These are phyloP conservation scores for Sarocladium kiliense DNA, from an alignment of 2,329 filamentous ascomycete genomes.

Conservation along the genomic window DNA sequence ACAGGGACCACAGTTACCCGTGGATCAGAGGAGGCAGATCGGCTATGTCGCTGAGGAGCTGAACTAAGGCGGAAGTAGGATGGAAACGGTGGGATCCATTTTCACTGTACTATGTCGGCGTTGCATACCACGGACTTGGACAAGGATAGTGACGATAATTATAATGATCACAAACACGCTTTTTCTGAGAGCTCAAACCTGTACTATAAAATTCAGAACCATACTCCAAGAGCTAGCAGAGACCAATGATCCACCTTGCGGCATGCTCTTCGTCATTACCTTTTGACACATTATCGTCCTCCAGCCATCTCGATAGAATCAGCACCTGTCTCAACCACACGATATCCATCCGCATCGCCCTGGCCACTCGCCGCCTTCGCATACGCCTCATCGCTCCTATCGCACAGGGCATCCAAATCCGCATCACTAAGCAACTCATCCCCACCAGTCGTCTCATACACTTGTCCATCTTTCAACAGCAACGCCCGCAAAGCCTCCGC, in stretches of 20 bases:
- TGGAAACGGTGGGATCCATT: slow-evolving; percentile 5
- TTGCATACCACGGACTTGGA: slow-evolving; percentile 4
- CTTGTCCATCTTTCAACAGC: slow-evolving; percentile 66
- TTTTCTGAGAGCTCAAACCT: too few relatives aligned
- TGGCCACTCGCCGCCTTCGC: slow-evolving; percentile 72
- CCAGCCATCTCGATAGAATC: slow-evolving; percentile 42
- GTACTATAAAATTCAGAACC: too few relatives aligned
- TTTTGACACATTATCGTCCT: neutral
- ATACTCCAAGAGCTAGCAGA: neutral
- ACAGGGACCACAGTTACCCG: slow-evolving; percentile 22
- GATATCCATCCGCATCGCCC: slow-evolving; percentile 66
- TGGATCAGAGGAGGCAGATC: slow-evolving; percentile 40
- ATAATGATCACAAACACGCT: neutral
- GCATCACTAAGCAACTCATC: slow-evolving; percentile 66
- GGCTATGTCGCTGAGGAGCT: slow-evolving; percentile 49
- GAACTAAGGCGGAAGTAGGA: slow-evolving; percentile 23
- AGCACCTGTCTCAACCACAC: slow-evolving; percentile 71
- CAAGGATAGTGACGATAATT: neutral
- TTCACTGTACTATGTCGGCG: neutral
- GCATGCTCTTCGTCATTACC: too few relatives aligned
- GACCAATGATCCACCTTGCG: too few relatives aligned
- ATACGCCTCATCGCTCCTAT: slow-evolving; percentile 62
- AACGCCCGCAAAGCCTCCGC: slow-evolving; percentile 57
- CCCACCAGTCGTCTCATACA: slow-evolving; percentile 53
- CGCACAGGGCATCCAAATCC: slow-evolving; percentile 74